Percentiles rank a stretch among this genome's conserved stretches.
Conservation (phyloP, 2,329 filamentous ascomycete genomes). For the Cladophialophora exuberans region DNA sequence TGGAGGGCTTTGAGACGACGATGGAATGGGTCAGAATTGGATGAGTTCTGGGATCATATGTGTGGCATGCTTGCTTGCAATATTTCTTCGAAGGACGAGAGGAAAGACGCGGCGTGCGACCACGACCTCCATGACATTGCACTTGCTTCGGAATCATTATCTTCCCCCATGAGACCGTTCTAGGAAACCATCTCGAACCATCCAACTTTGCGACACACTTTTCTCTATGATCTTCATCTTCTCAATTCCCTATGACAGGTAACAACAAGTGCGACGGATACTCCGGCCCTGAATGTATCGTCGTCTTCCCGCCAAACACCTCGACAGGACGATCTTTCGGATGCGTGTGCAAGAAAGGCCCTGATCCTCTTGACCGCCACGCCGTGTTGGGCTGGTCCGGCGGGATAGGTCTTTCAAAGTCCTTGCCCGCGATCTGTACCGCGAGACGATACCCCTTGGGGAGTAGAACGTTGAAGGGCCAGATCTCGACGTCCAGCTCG, state of each 20-base stretch:
- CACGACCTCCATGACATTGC: too few species aligned
- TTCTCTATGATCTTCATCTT: neutral
- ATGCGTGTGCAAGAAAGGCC: constrained; percentile 15
- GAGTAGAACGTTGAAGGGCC: constrained; percentile 17
- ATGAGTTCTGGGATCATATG: too few species aligned
- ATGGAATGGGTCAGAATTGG: neutral
- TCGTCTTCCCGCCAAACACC: constrained; percentile 9
- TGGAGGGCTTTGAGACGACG: neutral
- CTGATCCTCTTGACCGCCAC: constrained; percentile 11
- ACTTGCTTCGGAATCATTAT: too few species aligned
- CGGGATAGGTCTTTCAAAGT: constrained; percentile 18
- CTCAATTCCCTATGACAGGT: constrained; percentile 6
- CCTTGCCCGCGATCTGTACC: constrained; percentile 17
- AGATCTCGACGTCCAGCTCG: constrained; percentile 22
- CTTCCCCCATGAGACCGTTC: too few species aligned
- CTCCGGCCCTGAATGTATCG: constrained; percentile 3
- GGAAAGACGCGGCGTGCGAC: too few species aligned
- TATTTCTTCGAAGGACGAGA: too few species aligned
- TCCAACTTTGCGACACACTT: too few species aligned
- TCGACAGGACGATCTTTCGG: constrained; percentile 4
- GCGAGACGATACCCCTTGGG: constrained; percentile 12
- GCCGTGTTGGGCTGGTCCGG: constrained; percentile 1
- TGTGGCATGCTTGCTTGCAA: too few species aligned
- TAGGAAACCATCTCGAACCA: too few species aligned
- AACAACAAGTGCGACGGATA: constrained; percentile 12